phyloP scores from a whole-genome alignment of 306 rosid species.

The Mucuna pruriens region DNA sequence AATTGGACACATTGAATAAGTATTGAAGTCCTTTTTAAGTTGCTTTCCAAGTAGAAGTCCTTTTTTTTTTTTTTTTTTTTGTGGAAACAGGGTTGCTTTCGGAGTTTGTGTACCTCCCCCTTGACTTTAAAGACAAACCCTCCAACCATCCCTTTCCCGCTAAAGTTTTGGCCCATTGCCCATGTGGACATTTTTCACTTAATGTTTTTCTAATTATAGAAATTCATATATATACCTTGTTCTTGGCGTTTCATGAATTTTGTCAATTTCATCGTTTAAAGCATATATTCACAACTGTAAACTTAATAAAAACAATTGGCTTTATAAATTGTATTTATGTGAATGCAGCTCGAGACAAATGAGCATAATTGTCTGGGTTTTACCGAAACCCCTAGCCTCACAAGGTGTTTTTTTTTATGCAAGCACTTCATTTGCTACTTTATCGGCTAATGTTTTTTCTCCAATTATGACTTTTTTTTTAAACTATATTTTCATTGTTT shows the following conservation, averaged over 20 bases:
- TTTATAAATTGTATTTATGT: background rate
- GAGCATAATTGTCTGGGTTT: background rate
- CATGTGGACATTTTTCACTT: constrained; percentile 36
- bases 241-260: background rate
- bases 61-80: constrained; percentile 25
- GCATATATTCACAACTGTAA: background rate
- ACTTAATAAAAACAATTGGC: background rate
- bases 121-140: constrained; percentile 34
- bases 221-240: background rate
- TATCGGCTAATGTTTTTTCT: too few relatives aligned
- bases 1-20: background rate
- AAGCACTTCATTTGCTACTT: too few relatives aligned
- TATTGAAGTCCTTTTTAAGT: background rate
- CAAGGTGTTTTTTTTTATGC: too few relatives aligned
- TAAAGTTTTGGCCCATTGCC: background rate
- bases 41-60: background rate
- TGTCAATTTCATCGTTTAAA: background rate
- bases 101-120: background rate
- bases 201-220: background rate
- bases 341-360: background rate
- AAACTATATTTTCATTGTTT: too few relatives aligned
- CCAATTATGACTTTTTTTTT: too few relatives aligned
- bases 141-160: constrained; percentile 46
- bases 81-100: constrained; percentile 31
- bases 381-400: too few relatives aligned